Conservation (phyloP, 2,329 filamentous ascomycete species). For the Penicillium sp. region DNA sequence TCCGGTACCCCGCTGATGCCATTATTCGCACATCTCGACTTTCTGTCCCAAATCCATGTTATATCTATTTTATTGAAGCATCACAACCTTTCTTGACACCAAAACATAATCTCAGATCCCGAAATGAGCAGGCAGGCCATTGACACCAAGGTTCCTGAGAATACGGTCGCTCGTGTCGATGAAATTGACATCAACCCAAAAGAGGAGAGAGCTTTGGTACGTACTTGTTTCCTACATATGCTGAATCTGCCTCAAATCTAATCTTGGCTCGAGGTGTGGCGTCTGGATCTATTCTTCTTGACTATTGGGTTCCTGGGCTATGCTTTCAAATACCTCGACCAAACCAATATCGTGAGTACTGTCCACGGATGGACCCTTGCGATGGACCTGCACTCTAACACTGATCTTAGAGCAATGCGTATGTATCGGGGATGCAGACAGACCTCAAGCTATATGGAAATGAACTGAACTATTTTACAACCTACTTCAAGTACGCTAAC, state of each 20-base stretch:
- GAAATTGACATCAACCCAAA: not conserved
- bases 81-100: not conserved
- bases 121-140: not conserved
- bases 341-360: not conserved
- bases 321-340: not conserved
- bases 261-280: not conserved
- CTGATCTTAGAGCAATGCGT: not conserved
- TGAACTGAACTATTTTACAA: not conserved
- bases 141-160: not conserved
- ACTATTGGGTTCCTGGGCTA: not conserved
- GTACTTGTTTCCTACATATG: not conserved
- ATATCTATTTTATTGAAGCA: not conserved
- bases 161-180: not conserved
- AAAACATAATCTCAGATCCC: not conserved
- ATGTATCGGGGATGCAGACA: not conserved
- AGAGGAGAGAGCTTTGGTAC: not conserved
- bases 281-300: not conserved
- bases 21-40: not conserved
- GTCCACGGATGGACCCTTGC: not conserved
- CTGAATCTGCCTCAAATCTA: not conserved
- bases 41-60: no score
- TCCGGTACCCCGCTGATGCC: not conserved
- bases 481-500: not conserved
- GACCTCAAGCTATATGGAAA: not conserved
- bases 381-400: not conserved